These are phyloP conservation scores for Colletotrichum tanaceti DNA, from an alignment of 2,329 filamentous ascomycete species.

Conservation along the genomic window DNA sequence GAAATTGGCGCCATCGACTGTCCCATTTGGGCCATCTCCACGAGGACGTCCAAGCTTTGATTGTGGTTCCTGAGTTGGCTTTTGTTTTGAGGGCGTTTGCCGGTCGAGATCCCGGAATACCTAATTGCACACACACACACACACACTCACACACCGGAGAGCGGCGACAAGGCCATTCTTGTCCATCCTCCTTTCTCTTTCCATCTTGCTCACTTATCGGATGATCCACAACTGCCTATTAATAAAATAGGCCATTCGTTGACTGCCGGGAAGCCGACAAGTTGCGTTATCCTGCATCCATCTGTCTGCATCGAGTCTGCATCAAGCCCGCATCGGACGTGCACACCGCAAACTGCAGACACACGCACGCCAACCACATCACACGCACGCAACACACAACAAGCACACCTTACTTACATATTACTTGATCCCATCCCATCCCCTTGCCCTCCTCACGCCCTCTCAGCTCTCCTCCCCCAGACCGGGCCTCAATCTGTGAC, in stretches of 20 bases:
- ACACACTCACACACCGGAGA: neutral
- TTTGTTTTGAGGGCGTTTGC: neutral
- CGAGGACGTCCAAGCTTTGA: constrained; percentile 34
- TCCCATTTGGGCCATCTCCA: constrained; percentile 26
- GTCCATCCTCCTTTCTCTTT: neutral
- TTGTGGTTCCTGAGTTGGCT: constrained; percentile 20
- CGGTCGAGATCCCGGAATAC: constrained; percentile 6
- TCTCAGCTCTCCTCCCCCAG: constrained; percentile 5
- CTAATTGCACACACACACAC: neutral
- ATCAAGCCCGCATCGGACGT: constrained; percentile 27
- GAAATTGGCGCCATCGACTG: constrained; percentile 22
- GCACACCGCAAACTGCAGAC: constrained; percentile 39
- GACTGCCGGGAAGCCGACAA: constrained; percentile 16
- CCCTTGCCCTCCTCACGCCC: constrained; percentile 13
- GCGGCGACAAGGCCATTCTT: constrained; percentile 3
- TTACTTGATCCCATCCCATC: constrained; percentile 21
- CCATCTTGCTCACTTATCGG: neutral
- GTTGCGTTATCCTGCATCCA: constrained; percentile 30
- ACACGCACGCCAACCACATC: neutral
- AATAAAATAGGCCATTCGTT: constrained; percentile 22
- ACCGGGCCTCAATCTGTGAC: constrained; percentile 36
- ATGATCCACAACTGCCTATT: constrained; percentile 18
- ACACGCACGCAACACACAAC: constrained; percentile 10
- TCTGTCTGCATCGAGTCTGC: constrained; percentile 21
- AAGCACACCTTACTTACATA: constrained; percentile 31